Evolutionary conservation across 495 filamentous ascomycete genomes (phyloP).

Genomic region (Coniosporium apollinis): DNA sequence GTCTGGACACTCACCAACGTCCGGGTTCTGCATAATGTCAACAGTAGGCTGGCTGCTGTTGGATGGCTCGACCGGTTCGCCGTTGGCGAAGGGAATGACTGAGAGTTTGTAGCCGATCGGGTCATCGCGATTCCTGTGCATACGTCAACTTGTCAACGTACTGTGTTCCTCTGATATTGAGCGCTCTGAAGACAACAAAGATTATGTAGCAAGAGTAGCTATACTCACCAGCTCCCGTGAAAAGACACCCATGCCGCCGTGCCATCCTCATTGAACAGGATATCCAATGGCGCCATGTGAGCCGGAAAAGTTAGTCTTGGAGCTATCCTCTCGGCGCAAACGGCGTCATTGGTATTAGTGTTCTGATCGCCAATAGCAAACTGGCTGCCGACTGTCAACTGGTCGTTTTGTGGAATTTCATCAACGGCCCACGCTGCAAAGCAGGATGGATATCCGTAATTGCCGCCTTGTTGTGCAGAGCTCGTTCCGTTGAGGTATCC

Average conservation of each 20-base stretch:
- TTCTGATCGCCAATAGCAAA: conserved; percentile 27
- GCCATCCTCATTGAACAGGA: conserved; percentile 22
- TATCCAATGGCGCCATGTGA: conserved; percentile 25
- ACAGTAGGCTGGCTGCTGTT: conserved; percentile 26
- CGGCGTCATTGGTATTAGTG: conserved; percentile 19
- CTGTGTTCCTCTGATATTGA: no score
- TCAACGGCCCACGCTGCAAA: conserved; percentile 42
- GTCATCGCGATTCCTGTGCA: conserved; percentile 24
- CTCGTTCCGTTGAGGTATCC: conserved; percentile 37
- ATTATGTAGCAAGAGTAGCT: neutral
- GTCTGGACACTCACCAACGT: conserved; percentile 22
- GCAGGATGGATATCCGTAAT: conserved; percentile 58
- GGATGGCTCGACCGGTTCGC: conserved; percentile 24
- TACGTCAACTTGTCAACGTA: neutral
- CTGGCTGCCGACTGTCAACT: conserved; percentile 32
- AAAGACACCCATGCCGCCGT: conserved; percentile 26
- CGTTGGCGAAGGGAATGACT: conserved; percentile 29
- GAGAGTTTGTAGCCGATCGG: conserved; percentile 32
- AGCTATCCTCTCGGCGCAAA: conserved; percentile 12
- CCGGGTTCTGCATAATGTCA: conserved; percentile 30
- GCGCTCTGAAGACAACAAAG: no score
- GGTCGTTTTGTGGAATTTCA: conserved; percentile 30
- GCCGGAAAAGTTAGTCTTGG: conserved; percentile 22
- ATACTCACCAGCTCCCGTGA: conserved; percentile 25
- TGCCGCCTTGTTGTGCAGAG: conserved; percentile 26